Evolutionary conservation across 2,329 filamentous ascomycete species (phyloP).

Genomic region (Alternaria sp.): DNA sequence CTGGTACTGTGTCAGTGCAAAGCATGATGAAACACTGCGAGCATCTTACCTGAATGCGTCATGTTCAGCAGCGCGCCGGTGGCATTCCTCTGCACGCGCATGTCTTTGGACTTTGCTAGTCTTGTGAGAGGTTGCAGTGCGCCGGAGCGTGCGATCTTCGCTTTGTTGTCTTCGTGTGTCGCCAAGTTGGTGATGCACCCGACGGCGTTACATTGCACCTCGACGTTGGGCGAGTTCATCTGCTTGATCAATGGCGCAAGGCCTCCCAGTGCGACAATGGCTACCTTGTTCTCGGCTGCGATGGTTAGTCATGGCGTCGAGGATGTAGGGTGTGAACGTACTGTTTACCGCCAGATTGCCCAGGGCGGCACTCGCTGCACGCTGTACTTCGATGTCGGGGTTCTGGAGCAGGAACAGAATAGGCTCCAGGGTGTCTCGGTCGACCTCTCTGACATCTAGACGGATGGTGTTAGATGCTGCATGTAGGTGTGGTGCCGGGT

Average conservation of each 20-base stretch:
- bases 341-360: conserved; percentile 97
- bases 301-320: conserved; percentile 50
- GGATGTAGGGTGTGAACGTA: conserved; percentile 51
- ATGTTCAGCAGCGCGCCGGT: conserved; percentile 97
- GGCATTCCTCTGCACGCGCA: conserved; percentile 97
- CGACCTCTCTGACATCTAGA: conserved; percentile 93
- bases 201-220: conserved; percentile 98
- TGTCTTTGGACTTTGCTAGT: conserved; percentile 95
- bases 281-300: conserved; percentile 95
- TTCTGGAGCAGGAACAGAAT: conserved; percentile 96
- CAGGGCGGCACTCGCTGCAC: conserved; percentile 92
- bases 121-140: conserved; percentile 89
- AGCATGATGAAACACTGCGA: neutral
- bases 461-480: conserved; percentile 20
- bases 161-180: conserved; percentile 98
- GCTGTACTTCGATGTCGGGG: conserved; percentile 94
- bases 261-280: conserved; percentile 91
- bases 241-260: conserved; percentile 91
- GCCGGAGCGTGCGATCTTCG: conserved; percentile 94
- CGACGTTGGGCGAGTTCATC: conserved; percentile 97
- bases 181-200: conserved; percentile 98
- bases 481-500: conserved; percentile 1
- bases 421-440: conserved; percentile 91
- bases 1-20: conserved; percentile 55
- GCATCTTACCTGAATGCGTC: conserved; percentile 87